Conservation (phyloP, 495 filamentous ascomycete species). For the Podospora australis region DNA sequence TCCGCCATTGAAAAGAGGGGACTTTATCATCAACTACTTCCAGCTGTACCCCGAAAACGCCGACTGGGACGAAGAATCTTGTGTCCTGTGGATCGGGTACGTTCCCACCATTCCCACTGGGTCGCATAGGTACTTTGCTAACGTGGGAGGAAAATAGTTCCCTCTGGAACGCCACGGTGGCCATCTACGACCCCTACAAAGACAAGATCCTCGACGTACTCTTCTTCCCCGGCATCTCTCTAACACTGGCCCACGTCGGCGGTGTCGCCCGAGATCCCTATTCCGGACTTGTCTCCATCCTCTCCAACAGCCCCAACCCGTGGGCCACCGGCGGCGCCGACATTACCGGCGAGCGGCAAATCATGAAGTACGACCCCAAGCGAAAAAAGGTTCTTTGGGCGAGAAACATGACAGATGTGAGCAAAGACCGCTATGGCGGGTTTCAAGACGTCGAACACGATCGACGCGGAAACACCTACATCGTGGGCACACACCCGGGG, state of each 20-base stretch:
- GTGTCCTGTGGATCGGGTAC: slow-evolving; percentile 25
- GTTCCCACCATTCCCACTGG: neutral
- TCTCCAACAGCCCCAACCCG: slow-evolving; percentile 22
- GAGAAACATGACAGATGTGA: slow-evolving; percentile 23
- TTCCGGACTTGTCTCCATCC: slow-evolving; percentile 25
- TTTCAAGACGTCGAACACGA: slow-evolving; percentile 32
- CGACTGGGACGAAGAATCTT: slow-evolving; percentile 27
- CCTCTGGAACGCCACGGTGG: slow-evolving; percentile 22
- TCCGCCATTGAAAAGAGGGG: slow-evolving; percentile 15
- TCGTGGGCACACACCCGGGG: slow-evolving; percentile 28
- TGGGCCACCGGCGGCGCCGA: slow-evolving; percentile 25
- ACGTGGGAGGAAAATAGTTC: neutral
- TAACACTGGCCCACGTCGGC: slow-evolving; percentile 25
- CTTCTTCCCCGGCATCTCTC: slow-evolving; percentile 24
- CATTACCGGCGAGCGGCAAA: slow-evolving; percentile 23
- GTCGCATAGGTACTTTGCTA: neutral
- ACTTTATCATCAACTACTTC: slow-evolving; percentile 25
- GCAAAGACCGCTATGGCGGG: slow-evolving; percentile 22
- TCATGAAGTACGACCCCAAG: slow-evolving; percentile 18
- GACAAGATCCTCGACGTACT: slow-evolving; percentile 18
- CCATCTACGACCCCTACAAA: slow-evolving; percentile 30
- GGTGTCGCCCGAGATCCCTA: slow-evolving; percentile 30
- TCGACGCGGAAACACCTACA: slow-evolving; percentile 26
- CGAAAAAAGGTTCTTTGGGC: slow-evolving; percentile 19
- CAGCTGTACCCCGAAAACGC: slow-evolving; percentile 34